Evolutionary conservation across 2,329 filamentous ascomycete genomes (phyloP).

Genomic region (Colletotrichum kahawae): DNA sequence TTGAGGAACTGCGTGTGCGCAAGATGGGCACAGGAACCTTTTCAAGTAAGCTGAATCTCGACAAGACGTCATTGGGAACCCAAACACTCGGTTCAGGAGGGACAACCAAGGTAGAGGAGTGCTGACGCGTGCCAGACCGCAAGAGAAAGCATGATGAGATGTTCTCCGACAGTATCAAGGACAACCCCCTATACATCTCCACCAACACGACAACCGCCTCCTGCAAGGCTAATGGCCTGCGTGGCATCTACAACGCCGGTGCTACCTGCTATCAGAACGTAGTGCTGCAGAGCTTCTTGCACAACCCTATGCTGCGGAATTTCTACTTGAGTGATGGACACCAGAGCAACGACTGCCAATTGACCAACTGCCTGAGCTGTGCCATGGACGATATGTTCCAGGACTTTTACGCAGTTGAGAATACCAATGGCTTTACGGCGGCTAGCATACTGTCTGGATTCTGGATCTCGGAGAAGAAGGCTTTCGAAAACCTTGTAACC

Average conservation of each 20-base stretch:
- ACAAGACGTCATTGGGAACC: background rate
- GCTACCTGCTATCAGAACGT: slow-evolving; percentile 99
- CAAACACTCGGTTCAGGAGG: background rate
- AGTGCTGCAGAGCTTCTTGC: slow-evolving; percentile 89
- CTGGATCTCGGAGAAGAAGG: slow-evolving; percentile 82
- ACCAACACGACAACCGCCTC: slow-evolving; percentile 80
- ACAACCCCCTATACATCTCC: slow-evolving; percentile 78
- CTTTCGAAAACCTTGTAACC: slow-evolving; percentile 78
- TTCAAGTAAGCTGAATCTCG: slow-evolving; percentile 54
- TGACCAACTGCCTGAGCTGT: slow-evolving; percentile 68
- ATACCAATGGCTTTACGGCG: slow-evolving; percentile 88
- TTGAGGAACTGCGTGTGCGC: slow-evolving; percentile 75
- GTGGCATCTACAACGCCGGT: slow-evolving; percentile 97
- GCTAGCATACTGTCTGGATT: slow-evolving; percentile 88
- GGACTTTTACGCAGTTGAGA: slow-evolving; percentile 74
- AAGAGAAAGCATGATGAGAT: slow-evolving; percentile 80
- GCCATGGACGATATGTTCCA: slow-evolving; percentile 78
- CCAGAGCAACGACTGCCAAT: slow-evolving; percentile 73
- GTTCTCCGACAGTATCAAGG: slow-evolving; percentile 66
- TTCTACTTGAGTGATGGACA: slow-evolving; percentile 94
- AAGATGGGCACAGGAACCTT: slow-evolving; percentile 73
- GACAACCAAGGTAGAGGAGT: background rate
- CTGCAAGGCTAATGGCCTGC: slow-evolving; percentile 85
- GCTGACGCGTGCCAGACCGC: slow-evolving; percentile 49
- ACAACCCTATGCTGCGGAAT: slow-evolving; percentile 89